phyloP scores from a whole-genome alignment of 768 basidiomycete genomes.

The Russula dissimulans region DNA sequence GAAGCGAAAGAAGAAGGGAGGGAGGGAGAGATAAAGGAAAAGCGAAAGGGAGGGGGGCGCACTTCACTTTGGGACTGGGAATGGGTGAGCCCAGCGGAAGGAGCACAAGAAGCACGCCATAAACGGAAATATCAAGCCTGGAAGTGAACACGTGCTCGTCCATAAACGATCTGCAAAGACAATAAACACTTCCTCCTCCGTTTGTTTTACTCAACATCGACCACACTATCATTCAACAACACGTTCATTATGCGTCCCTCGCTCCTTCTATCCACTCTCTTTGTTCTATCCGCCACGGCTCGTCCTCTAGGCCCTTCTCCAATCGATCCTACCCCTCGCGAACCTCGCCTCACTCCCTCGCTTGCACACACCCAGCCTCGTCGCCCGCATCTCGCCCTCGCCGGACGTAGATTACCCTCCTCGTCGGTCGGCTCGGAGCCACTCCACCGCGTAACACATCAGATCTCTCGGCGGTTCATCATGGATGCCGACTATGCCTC shows the following conservation, averaged over 20 bases:
- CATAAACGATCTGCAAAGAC: neutral
- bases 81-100: neutral
- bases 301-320: neutral
- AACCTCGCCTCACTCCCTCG: neutral
- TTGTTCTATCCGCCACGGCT: neutral
- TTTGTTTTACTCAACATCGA: neutral
- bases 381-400: neutral
- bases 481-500: conserved; percentile 6
- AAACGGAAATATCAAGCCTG: neutral
- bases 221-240: neutral
- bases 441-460: neutral
- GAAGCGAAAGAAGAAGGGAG: neutral
- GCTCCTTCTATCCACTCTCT: neutral
- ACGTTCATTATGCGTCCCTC: neutral
- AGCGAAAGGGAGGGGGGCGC: neutral
- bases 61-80: neutral
- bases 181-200: neutral
- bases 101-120: neutral
- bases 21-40: neutral
- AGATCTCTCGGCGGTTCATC: neutral
- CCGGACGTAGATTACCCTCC: neutral
- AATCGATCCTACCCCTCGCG: neutral
- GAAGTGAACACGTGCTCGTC: neutral
- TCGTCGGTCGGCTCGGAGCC: neutral
- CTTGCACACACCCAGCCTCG: neutral